Conservation (phyloP, 2,329 filamentous ascomycete genomes). For the Colletotrichum orchidophilum region DNA sequence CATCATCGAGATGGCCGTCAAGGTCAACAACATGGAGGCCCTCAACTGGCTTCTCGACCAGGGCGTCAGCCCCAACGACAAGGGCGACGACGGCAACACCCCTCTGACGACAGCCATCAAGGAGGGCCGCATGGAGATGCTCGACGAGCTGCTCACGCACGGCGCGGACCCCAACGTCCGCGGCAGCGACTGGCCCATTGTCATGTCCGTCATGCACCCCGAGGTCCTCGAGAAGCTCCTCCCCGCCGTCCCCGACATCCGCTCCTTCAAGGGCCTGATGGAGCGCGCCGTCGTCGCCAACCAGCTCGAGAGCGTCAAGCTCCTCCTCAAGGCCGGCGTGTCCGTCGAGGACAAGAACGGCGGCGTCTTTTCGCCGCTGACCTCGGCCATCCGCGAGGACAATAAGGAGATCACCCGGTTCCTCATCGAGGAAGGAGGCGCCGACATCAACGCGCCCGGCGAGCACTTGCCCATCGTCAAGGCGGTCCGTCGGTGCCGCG, state of each 20-base stretch:
- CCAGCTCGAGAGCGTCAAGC: constrained; percentile 73
- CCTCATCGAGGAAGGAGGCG: constrained; percentile 68
- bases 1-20: constrained; percentile 72
- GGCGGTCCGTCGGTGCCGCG: constrained; percentile 67
- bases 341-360: constrained; percentile 77
- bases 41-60: constrained; percentile 69
- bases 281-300: constrained; percentile 75
- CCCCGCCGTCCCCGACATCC: constrained; percentile 64
- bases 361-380: constrained; percentile 76
- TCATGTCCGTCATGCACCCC: constrained; percentile 72
- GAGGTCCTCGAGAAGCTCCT: constrained; percentile 68
- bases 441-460: constrained; percentile 73
- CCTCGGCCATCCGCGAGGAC: constrained; percentile 72
- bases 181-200: constrained; percentile 76
- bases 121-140: constrained; percentile 66
- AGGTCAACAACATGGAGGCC: constrained; percentile 68
- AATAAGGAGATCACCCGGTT: constrained; percentile 68
- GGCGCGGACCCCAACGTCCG: constrained; percentile 71
- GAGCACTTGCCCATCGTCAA: constrained; percentile 79
- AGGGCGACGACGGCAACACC: constrained; percentile 65
- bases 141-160: constrained; percentile 65
- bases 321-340: constrained; percentile 71
- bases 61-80: constrained; percentile 68
- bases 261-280: constrained; percentile 72
- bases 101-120: constrained; percentile 73